Evolutionary conservation across 345 rosid genomes (phyloP).

Genomic region (Boechera stricta): DNA sequence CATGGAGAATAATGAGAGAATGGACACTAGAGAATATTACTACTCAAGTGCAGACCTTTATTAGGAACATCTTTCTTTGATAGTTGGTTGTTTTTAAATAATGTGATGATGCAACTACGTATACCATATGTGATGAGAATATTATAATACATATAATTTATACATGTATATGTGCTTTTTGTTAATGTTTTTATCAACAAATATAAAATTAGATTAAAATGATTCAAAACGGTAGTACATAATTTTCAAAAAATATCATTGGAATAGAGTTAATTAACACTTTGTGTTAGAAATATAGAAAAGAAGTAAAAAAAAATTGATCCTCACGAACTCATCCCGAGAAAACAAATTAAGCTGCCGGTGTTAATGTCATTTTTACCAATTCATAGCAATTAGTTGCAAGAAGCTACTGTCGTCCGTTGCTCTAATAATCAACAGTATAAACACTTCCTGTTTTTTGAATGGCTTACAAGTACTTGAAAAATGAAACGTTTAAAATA

Average conservation of each 20-base stretch:
- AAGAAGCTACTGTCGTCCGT: not conserved
- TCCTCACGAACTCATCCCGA: not conserved
- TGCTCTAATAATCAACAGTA: not conserved
- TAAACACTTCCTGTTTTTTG: not conserved
- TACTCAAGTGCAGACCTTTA: constrained; percentile 45
- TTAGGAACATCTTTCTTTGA: constrained; percentile 29
- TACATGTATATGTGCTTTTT: not conserved
- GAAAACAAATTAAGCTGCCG: too few relatives aligned
- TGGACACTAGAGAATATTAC: constrained; percentile 48
- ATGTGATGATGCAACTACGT: constrained; percentile 21
- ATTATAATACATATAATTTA: not conserved
- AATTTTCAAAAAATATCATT: too few relatives aligned
- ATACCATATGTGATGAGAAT: constrained; percentile 15
- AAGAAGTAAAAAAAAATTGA: too few relatives aligned
- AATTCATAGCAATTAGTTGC: not conserved
- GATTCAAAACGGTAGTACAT: not conserved
- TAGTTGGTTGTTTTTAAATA: constrained; percentile 16
- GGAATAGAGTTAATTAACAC: too few relatives aligned
- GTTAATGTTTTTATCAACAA: not conserved
- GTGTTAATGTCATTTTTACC: not conserved
- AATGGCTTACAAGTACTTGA: not conserved
- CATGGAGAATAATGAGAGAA: constrained; percentile 48
- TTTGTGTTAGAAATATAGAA: too few relatives aligned
- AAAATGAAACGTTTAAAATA: not conserved
- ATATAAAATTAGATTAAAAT: not conserved